phyloP scores from a whole-genome alignment of 257 asterid species.

The Penstemon eatonii region DNA sequence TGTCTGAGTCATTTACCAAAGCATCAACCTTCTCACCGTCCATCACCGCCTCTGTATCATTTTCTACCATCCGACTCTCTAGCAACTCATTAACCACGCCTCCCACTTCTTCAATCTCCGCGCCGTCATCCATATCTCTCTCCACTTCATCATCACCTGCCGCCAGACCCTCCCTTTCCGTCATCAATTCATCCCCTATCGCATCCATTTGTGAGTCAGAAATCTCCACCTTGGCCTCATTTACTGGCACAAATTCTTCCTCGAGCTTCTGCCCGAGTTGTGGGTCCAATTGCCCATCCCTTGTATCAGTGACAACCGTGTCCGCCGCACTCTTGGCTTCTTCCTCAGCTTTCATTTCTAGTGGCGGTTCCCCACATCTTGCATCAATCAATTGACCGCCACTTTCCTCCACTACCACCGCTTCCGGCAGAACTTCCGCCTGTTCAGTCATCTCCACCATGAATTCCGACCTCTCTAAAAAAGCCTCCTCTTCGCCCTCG shows the following conservation, averaged over 20 bases:
- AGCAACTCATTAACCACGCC: constrained; percentile 19
- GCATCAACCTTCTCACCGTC: constrained; percentile 33
- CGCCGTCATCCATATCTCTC: constrained; percentile 20
- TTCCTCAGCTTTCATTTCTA: constrained; percentile 29
- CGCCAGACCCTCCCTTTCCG: constrained; percentile 20
- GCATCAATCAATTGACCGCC: constrained; percentile 30
- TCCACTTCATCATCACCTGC: constrained; percentile 16
- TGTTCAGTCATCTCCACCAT: constrained; percentile 25
- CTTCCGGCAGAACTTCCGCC: constrained; percentile 21
- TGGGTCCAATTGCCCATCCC: constrained; percentile 19
- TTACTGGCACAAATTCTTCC: constrained; percentile 23
- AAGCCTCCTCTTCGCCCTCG: constrained; percentile 24
- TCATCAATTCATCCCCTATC: constrained; percentile 23
- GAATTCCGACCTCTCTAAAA: constrained; percentile 26
- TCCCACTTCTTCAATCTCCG: constrained; percentile 28
- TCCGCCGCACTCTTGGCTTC: constrained; percentile 4
- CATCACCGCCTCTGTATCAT: constrained; percentile 19
- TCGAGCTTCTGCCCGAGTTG: neutral
- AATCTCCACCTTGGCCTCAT: constrained; percentile 23
- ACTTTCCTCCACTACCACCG: constrained; percentile 28
- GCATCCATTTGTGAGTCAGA: constrained; percentile 8
- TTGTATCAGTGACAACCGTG: constrained; percentile 18
- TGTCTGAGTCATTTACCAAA: constrained; percentile 33
- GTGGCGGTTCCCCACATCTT: constrained; percentile 20
- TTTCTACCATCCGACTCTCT: constrained; percentile 24